Conservation (phyloP, 192 early-diverging fungal species). For the Coemansia sp. region DNA sequence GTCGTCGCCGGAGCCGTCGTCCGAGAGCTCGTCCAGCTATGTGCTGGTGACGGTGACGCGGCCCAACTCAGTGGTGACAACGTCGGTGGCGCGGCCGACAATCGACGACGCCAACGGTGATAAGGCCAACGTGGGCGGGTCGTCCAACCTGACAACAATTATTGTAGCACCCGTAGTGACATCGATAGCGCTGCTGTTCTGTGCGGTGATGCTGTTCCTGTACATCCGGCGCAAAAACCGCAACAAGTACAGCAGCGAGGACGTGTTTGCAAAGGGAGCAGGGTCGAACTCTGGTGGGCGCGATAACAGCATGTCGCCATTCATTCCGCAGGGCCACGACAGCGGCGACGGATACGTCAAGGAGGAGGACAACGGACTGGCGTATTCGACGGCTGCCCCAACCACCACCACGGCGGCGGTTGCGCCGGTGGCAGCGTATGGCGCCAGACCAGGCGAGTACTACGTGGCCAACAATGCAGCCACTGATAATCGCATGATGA, state of each 20-base stretch:
- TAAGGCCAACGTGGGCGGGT: conserved; percentile 45
- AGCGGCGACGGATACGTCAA: conserved; percentile 36
- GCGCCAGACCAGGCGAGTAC: not conserved
- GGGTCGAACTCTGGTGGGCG: not conserved
- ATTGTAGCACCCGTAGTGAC: conserved; percentile 41
- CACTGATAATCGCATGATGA: conserved; percentile 19
- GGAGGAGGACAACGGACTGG: conserved; percentile 6
- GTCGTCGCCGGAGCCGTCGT: conserved; percentile 14
- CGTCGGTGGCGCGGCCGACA: conserved; percentile 22
- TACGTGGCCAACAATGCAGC: conserved; percentile 20
- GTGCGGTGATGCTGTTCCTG: conserved; percentile 38
- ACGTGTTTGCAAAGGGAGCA: conserved; percentile 31
- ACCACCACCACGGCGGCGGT: not conserved
- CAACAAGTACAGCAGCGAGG: conserved; percentile 29
- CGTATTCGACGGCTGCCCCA: not conserved
- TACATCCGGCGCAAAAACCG: conserved; percentile 30
- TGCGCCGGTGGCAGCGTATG: not conserved
- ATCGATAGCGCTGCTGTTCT: conserved; percentile 33
- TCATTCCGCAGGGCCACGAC: conserved; percentile 20
- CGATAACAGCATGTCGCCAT: conserved; percentile 28
- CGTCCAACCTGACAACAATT: conserved; percentile 40
- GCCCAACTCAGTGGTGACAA: conserved; percentile 28
- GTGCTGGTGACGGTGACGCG: conserved; percentile 45
- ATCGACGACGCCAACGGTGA: conserved; percentile 47
- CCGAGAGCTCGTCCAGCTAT: not conserved